Base-by-base conservation (phyloP, 2,329 filamentous ascomycete species). In the Xylaria digitata region DNA sequence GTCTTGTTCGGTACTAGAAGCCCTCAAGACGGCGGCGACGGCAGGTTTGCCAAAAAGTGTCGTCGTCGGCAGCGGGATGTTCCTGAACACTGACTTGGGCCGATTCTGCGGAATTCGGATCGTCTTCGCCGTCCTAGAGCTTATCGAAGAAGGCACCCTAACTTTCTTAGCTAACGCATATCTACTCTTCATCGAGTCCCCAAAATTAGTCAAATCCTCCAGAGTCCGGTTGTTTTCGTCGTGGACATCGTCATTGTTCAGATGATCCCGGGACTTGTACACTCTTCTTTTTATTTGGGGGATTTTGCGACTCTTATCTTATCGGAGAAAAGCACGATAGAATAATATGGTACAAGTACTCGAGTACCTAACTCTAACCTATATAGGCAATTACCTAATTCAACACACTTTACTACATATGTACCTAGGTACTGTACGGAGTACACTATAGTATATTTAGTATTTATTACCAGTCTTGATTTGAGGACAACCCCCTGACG, bases 11-110 rank as follows among this genome's bases (percentile, higher is more conserved):
- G n/a, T 6, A 34, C 2, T 2, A 17, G 40, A 7, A 0, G 60
- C 23, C 23, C 46, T 43, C 9, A 26, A 4, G 17, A 64, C 21
- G 0, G 61, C 46, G 21, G 34, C 17, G 30, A 65, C 1, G 7
- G 32, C 40, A 19, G 66, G 45, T 1, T 67, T 6, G n/a, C 57
- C 52, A n/a, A 75, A 70, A 21, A 72, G 64, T 1, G 43, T 4
- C 1, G 54, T 49, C 3, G 17, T 50, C 5, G 72, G 71, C n/a
- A 72, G 50, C 32, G 48, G 60, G 21, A 60, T 26, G 9, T 59
- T 57, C 13, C 34, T 56, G 34, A 73, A 73, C 49, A 17, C 21
- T 11, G 65, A 66, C 30, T 50, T 30, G 13, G 21, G 3, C 9
- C 6, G 55, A 15, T 23, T 40, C 4, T 1, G 37, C 15, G 13